phyloP scores from a whole-genome alignment of 1,284 basidiomycete species.

The Takashimella koratensis region DNA sequence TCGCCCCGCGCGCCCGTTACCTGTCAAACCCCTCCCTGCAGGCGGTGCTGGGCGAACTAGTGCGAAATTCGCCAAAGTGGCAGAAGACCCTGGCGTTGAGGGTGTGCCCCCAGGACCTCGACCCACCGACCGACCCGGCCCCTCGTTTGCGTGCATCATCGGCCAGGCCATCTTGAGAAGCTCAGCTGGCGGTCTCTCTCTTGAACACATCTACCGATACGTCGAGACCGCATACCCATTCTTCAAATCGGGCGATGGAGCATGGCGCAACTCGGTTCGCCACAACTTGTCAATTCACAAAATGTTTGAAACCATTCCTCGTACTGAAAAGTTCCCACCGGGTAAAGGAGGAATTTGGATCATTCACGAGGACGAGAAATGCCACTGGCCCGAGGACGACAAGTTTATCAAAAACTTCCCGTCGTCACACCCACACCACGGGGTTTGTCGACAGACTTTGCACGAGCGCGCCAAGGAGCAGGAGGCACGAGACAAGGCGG shows the following conservation, averaged over 20 bases:
- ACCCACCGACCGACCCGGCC: constrained; percentile 68
- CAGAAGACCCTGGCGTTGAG: constrained; percentile 46
- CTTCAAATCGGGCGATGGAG: constrained; percentile 88
- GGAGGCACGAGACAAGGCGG: constrained; percentile 39
- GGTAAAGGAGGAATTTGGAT: constrained; percentile 50
- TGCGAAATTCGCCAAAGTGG: constrained; percentile 41
- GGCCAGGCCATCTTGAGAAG: constrained; percentile 90
- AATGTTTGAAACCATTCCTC: constrained; percentile 62
- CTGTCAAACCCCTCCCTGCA: constrained; percentile 12
- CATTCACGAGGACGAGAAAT: constrained; percentile 45
- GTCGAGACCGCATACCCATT: constrained; percentile 90
- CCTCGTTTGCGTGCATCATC: constrained; percentile 91
- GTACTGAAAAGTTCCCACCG: constrained; percentile 44
- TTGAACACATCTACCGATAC: constrained; percentile 95
- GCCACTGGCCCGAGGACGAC: constrained; percentile 43
- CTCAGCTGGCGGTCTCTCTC: constrained; percentile 73
- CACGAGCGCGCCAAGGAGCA: constrained; percentile 41
- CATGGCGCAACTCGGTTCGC: constrained; percentile 86
- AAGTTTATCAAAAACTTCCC: constrained; percentile 49
- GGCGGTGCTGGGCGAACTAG: constrained; percentile 28
- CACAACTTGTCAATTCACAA: constrained; percentile 83
- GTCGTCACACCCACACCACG: constrained; percentile 36
- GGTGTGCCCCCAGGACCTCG: constrained; percentile 76
- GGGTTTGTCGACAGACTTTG: constrained; percentile 38
- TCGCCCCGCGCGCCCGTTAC: constrained; percentile 3